A percentile compares a stretch with the other conserved stretches of the same genome.
Conservation (phyloP, 176 grass and related monocot species). For the Tillandsia leiboldiana region DNA sequence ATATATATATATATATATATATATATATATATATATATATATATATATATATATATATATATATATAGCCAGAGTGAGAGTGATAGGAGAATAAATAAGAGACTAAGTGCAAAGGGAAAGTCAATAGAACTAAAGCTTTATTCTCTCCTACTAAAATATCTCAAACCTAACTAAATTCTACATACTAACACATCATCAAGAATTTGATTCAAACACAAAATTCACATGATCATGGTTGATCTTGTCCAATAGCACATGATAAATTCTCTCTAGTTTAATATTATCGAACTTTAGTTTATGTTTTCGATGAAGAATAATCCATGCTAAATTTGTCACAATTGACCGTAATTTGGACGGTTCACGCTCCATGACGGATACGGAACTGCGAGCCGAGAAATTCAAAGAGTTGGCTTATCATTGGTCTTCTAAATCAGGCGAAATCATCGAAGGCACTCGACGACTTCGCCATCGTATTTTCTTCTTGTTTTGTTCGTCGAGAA, state of each 20-base stretch:
- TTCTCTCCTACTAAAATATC: slow-evolving; percentile 8
- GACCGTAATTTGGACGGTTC: not conserved
- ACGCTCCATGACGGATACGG: not conserved
- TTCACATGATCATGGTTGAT: slow-evolving; percentile 20
- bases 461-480: no score
- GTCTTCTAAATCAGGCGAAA: no score
- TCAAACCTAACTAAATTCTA: not conserved
- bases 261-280: not conserved
- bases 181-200: slow-evolving; percentile 6
- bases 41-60: no score
- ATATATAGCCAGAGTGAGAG: slow-evolving; percentile 21
- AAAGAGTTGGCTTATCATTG: no score
- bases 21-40: no score
- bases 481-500: no score
- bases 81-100: slow-evolving; percentile 21
- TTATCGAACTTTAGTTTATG: slow-evolving; percentile 13
- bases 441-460: no score
- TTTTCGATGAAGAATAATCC: not conserved
- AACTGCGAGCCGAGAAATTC: no score
- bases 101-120: slow-evolving; percentile 5
- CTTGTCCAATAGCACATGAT: slow-evolving; percentile 18
- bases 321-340: not conserved
- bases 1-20: no score
- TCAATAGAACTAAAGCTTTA: not conserved
- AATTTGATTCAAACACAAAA: slow-evolving; percentile 1